phyloP scores from a whole-genome alignment of 192 early-diverging fungal species.

The Coemansia sp. region DNA sequence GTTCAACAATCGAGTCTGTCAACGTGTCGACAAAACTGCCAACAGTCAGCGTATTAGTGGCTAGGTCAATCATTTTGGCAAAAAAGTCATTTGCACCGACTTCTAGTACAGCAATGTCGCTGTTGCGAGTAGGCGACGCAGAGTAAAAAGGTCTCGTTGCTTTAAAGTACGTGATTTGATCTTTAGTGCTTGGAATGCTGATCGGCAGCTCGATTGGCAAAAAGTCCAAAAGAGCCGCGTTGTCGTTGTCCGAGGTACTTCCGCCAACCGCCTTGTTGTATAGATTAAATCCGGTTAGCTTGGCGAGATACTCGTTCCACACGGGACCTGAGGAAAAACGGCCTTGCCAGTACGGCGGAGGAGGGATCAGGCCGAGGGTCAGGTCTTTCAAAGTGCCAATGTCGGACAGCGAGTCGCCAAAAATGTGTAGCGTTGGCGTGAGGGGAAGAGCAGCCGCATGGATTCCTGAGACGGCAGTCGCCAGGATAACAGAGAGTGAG shows the following conservation, averaged over 20 bases:
- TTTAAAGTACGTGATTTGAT: conserved; percentile 40
- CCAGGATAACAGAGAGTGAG: not conserved
- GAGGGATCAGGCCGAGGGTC: conserved; percentile 26
- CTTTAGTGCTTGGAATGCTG: conserved; percentile 34
- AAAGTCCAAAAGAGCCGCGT: conserved; percentile 9
- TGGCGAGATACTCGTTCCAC: conserved; percentile 42
- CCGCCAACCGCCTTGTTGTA: conserved; percentile 29
- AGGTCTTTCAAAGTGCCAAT: conserved; percentile 26
- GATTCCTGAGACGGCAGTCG: not conserved
- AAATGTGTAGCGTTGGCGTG: conserved; percentile 27
- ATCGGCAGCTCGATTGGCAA: conserved; percentile 12
- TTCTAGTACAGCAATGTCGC: conserved; percentile 33
- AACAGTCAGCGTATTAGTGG: conserved; percentile 13
- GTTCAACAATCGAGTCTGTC: conserved; percentile 18
- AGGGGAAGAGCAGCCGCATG: not conserved
- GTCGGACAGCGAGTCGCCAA: conserved; percentile 36
- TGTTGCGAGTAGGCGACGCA: conserved; percentile 7
- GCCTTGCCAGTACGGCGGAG: conserved; percentile 37
- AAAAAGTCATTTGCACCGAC: conserved; percentile 41
- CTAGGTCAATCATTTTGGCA: conserved; percentile 24
- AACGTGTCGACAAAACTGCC: conserved; percentile 26
- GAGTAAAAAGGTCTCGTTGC: conserved; percentile 17
- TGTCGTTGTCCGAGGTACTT: not conserved
- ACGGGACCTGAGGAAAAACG: conserved; percentile 28
- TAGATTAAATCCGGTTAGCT: conserved; percentile 23